Percentiles rank a stretch among this genome's conserved stretches.
Conservation (phyloP, 352 stramenopile species). For the Pythium oligandrum region DNA sequence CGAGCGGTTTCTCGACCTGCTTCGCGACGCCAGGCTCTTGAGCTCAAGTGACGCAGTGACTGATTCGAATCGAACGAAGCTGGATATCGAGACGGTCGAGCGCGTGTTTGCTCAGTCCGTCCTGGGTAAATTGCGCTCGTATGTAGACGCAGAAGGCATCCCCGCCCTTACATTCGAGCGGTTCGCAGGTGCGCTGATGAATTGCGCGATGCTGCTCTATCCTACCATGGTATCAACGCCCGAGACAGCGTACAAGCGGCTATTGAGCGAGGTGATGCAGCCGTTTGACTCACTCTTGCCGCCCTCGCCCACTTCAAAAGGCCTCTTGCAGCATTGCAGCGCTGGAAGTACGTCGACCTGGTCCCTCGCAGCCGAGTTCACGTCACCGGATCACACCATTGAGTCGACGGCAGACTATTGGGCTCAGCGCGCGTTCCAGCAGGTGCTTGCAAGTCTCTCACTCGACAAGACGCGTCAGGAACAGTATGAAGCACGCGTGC, state of each 20-base stretch:
- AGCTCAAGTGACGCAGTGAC: background rate
- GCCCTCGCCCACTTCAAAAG: too few species aligned
- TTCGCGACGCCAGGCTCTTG: constrained; percentile 33
- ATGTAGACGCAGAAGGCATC: constrained; percentile 40
- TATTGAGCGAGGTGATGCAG: constrained; percentile 3
- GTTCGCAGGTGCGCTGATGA: constrained; percentile 49
- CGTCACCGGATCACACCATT: background rate
- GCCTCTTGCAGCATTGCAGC: background rate
- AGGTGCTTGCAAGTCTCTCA: constrained; percentile 30
- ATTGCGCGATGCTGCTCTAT: constrained; percentile 35
- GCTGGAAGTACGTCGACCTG: background rate
- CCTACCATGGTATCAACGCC: constrained; percentile 11
- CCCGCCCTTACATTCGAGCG: constrained; percentile 49
- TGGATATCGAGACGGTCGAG: constrained; percentile 21
- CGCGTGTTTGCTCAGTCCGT: constrained; percentile 47
- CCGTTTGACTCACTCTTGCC: background rate
- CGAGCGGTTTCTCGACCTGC: constrained; percentile 31
- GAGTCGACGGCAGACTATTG: constrained; percentile 17
- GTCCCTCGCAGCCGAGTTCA: background rate
- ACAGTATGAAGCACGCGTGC: constrained; percentile 14
- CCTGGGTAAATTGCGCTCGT: constrained; percentile 54
- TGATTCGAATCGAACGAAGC: background rate
- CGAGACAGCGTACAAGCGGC: background rate
- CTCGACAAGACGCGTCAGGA: constrained; percentile 23
- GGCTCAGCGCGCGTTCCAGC: constrained; percentile 22